Conservation (phyloP, 208 protist genomes). For the Trypanosoma boissoni region DNA sequence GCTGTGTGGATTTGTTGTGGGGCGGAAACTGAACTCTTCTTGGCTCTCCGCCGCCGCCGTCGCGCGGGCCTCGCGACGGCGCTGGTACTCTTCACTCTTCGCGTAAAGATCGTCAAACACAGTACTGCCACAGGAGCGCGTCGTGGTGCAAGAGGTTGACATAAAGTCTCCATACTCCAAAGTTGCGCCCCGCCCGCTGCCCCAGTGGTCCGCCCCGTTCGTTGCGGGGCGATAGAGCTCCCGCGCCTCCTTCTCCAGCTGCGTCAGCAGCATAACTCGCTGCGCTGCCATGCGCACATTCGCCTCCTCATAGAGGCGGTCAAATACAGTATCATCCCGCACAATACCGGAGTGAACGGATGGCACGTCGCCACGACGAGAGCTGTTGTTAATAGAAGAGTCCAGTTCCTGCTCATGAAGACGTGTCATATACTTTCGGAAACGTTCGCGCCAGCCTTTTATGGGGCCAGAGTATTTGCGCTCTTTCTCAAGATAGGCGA, state of each 20-base stretch:
- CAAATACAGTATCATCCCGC: constrained; percentile 25
- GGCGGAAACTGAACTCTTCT: constrained; percentile 24
- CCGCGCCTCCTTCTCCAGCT: constrained; percentile 26
- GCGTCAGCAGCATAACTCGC: constrained; percentile 28
- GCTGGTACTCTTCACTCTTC: constrained; percentile 25
- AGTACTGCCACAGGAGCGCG: constrained; percentile 4
- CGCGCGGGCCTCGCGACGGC: constrained; percentile 26
- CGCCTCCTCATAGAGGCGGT: constrained; percentile 39
- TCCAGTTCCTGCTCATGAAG: constrained; percentile 13
- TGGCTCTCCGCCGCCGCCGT: constrained; percentile 17
- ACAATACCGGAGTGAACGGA: constrained; percentile 13
- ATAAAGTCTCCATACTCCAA: too few relatives aligned
- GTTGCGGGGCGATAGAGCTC: constrained; percentile 29
- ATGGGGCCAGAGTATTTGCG: constrained; percentile 43
- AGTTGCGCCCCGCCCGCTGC: too few relatives aligned
- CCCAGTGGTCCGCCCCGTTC: constrained; percentile 19
- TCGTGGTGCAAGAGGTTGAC: background rate
- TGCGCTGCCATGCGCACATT: constrained; percentile 25
- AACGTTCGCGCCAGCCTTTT: constrained; percentile 36
- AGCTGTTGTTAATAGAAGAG: background rate
- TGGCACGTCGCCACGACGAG: background rate
- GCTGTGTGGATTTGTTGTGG: constrained; percentile 21
- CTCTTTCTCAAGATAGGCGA: constrained; percentile 33
- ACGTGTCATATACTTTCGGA: constrained; percentile 31
- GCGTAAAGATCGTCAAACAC: constrained; percentile 39